Percentiles rank a stretch among this genome's conserved stretches.
These are phyloP conservation scores for Umbilicus rupestris DNA, from an alignment of 164 flowering plant genomes.

Conservation along the genomic window DNA sequence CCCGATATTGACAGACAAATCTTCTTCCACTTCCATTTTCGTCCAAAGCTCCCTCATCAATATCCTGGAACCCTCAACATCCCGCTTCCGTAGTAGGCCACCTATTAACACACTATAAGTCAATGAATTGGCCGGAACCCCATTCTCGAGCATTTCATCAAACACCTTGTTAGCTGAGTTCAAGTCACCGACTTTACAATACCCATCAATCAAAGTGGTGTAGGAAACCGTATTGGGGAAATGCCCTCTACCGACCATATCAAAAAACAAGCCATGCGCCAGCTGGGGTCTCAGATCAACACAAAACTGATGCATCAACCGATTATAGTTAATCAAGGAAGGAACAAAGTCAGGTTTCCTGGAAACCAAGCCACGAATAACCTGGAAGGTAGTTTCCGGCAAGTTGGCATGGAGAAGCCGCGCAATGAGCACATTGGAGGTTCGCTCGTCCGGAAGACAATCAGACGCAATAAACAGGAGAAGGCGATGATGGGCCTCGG, in stretches of 20 bases:
- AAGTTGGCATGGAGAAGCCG: slow-evolving; percentile 45
- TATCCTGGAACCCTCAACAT: slow-evolving; percentile 29
- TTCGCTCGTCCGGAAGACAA: slow-evolving; percentile 60
- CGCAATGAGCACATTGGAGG: slow-evolving; percentile 73
- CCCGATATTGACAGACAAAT: slow-evolving; percentile 34
- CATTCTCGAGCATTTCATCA: slow-evolving; percentile 62
- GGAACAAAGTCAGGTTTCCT: slow-evolving; percentile 61
- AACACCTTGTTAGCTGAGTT: slow-evolving; percentile 45
- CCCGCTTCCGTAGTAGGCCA: slow-evolving; percentile 46
- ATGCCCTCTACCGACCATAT: slow-evolving; percentile 52
- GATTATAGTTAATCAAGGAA: slow-evolving; percentile 57
- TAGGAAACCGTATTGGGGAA: slow-evolving; percentile 52
- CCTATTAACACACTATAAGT: slow-evolving; percentile 59
- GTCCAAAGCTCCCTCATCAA: slow-evolving; percentile 57
- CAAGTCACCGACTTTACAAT: slow-evolving; percentile 41
- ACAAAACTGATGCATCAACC: slow-evolving; percentile 66
- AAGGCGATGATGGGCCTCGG: slow-evolving; percentile 67
- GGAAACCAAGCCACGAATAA: slow-evolving; percentile 29
- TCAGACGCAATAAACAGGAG: slow-evolving; percentile 28
- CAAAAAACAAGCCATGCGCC: slow-evolving; percentile 48
- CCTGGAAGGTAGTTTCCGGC: slow-evolving; percentile 30
- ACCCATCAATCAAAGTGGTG: slow-evolving; percentile 65
- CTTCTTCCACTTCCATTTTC: slow-evolving; percentile 43
- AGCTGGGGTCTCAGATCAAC: slow-evolving; percentile 14
- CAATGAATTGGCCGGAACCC: slow-evolving; percentile 53